phyloP scores from a whole-genome alignment of 2,329 filamentous ascomycete genomes.

The Colletotrichum endophyticum region DNA sequence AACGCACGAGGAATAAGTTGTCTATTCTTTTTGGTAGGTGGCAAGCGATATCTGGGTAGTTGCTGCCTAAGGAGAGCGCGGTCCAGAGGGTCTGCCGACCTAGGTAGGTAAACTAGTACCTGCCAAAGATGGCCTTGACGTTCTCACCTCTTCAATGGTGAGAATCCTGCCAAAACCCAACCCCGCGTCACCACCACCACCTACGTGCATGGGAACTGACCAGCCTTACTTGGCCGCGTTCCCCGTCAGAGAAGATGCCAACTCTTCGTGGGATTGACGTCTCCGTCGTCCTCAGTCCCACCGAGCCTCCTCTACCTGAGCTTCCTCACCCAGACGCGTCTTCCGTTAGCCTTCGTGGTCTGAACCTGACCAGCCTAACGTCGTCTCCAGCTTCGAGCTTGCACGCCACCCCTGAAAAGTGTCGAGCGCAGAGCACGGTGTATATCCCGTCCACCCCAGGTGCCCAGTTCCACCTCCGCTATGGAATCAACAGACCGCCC shows the following conservation, averaged over 20 bases:
- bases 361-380: not conserved
- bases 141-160: not conserved
- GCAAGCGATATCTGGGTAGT: not conserved
- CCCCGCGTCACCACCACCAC: not conserved
- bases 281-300: constrained; percentile 42
- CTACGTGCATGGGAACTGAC: not conserved
- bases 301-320: constrained; percentile 49
- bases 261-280: constrained; percentile 53
- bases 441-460: constrained; percentile 62
- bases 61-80: not conserved
- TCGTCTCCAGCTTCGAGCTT: not conserved
- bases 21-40: not conserved
- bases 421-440: constrained; percentile 52
- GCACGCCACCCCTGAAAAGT: constrained; percentile 33
- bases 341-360: constrained; percentile 40
- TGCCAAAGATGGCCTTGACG: not conserved
- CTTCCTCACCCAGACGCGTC: constrained; percentile 60
- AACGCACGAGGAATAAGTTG: not conserved
- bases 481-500: constrained; percentile 39
- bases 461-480: constrained; percentile 58
- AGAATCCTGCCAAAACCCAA: not conserved
- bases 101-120: not conserved
- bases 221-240: not conserved
- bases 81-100: not conserved
- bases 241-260: constrained; percentile 43